Percentiles rank a stretch among this genome's conserved stretches.
Evolutionary conservation across 768 basidiomycete species (phyloP).

Genomic region (Phanerodontia chrysosporium): DNA sequence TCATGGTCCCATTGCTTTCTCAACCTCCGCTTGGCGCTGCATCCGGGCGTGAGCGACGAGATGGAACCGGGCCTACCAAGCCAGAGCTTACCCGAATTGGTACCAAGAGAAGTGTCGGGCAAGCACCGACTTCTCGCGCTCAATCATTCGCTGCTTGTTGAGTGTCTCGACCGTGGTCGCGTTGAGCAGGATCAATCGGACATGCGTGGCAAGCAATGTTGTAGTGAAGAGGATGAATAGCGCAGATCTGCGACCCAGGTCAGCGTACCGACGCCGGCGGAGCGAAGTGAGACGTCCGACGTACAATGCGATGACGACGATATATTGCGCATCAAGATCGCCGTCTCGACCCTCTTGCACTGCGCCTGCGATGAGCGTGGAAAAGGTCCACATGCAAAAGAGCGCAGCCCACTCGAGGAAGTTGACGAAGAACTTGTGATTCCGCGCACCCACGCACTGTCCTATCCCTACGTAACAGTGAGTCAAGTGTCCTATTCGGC

Average conservation of each 20-base stretch:
- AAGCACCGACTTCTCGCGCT: slow-evolving; percentile 55
- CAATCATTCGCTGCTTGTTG: slow-evolving; percentile 50
- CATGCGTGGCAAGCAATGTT: slow-evolving; percentile 54
- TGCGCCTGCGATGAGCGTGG: slow-evolving; percentile 53
- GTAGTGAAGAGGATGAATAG: slow-evolving; percentile 71
- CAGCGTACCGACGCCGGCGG: slow-evolving; percentile 1
- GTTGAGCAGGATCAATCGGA: slow-evolving; percentile 54
- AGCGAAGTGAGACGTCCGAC: slow-evolving; percentile 26
- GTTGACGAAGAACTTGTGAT: slow-evolving; percentile 91
- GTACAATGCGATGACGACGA: slow-evolving; percentile 72
- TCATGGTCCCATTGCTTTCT: slow-evolving; percentile 64
- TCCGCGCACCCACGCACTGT: slow-evolving; percentile 89
- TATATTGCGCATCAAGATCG: slow-evolving; percentile 57
- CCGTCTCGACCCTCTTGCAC: slow-evolving; percentile 27
- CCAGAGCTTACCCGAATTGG: slow-evolving; percentile 44
- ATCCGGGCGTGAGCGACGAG: neutral
- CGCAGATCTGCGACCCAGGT: slow-evolving; percentile 44
- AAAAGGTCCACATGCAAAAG: slow-evolving; percentile 60
- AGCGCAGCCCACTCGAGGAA: slow-evolving; percentile 63
- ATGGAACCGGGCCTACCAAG: neutral
- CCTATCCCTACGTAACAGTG: slow-evolving; percentile 64
- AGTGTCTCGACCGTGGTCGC: slow-evolving; percentile 84
- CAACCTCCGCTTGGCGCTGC: slow-evolving; percentile 47
- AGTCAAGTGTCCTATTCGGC: neutral
- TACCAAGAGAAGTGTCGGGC: slow-evolving; percentile 50